Evolutionary conservation across 179 eudicot species (phyloP), one percentile per base, ranked within the genome.

Genomic region (Carnegiea gigantea): DNA sequence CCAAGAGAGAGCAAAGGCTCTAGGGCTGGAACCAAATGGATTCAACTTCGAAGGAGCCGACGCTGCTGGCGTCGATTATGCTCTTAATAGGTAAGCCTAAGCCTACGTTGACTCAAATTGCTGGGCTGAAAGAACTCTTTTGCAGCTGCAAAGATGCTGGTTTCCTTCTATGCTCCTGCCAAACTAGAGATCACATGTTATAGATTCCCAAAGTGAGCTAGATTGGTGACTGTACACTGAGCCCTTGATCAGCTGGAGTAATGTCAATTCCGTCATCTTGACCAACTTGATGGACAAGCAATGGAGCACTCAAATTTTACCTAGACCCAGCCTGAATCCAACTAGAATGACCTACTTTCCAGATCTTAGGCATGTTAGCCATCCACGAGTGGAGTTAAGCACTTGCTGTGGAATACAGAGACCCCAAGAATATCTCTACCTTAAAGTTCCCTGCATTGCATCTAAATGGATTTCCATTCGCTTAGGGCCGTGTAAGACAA

Each of bases 11-110:
- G 97, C 99, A 76, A 88, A 84, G 80, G 90, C 92, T 49, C 91
- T 85, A 76, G 99, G 97, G 40, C 88, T 94, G 77, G 97, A 93
- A 85, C 91, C 98, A 28, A 96, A 96, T 84, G 99, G 99, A 49
- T 96, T 96, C 88, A 96, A 82, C 87, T 96, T 96, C 82, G 99
- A 96, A 76, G 98, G 94, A 60, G 97, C 98, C 71, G 99, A 96
- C 85, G 82, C 92, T 70, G 90, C 90, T 72, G 97, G 98, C 59
- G 91, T 96, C 28, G 98, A 94, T 86, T 96, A 94, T 81, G 99
- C 99, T 86, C 92, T 96, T 73, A 86, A 93, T 57, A 90, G 99
- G 99, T 91, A 67, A 87, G 85, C 62, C 65, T 23, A 53, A 14
- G 20, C 60, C 68, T 62, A 62, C 5, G 68, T 30, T 23, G 23